Conservation (phyloP, 2,329 filamentous ascomycete species). For the Fusarium subglutinans region DNA sequence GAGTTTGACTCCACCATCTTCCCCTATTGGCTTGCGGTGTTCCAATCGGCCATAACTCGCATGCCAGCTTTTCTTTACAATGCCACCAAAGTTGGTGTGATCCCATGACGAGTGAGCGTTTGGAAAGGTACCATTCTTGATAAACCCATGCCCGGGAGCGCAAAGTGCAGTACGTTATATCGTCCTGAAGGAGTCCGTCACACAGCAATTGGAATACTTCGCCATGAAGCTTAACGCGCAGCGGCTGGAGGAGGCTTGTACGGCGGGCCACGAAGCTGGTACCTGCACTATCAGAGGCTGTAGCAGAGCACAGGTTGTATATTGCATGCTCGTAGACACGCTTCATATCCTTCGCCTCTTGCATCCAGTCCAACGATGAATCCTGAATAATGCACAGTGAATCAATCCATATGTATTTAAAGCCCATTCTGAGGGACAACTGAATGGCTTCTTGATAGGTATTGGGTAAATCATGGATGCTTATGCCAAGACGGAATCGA, state of each 20-base stretch:
- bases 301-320: background rate
- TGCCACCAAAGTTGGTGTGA: background rate
- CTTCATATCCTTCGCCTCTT: background rate
- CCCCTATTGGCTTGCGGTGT: background rate
- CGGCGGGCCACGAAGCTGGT: background rate
- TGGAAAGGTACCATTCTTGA: background rate
- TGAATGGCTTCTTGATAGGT: background rate
- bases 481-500: background rate
- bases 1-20: background rate
- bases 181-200: background rate
- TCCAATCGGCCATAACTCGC: background rate
- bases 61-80: background rate
- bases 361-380: background rate
- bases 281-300: background rate
- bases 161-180: background rate
- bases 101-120: background rate
- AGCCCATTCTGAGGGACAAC: fast-evolving
- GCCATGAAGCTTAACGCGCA: too few relatives aligned
- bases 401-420: background rate
- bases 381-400: background rate
- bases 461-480: fast-evolving
- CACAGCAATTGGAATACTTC: background rate
- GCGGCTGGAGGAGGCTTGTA: too few relatives aligned
- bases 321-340: background rate
- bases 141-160: background rate